A percentile compares a stretch with the other conserved stretches of the same genome.
phyloP scores from a whole-genome alignment of 139 green algal species.

The Chlamydomonas incerta region DNA sequence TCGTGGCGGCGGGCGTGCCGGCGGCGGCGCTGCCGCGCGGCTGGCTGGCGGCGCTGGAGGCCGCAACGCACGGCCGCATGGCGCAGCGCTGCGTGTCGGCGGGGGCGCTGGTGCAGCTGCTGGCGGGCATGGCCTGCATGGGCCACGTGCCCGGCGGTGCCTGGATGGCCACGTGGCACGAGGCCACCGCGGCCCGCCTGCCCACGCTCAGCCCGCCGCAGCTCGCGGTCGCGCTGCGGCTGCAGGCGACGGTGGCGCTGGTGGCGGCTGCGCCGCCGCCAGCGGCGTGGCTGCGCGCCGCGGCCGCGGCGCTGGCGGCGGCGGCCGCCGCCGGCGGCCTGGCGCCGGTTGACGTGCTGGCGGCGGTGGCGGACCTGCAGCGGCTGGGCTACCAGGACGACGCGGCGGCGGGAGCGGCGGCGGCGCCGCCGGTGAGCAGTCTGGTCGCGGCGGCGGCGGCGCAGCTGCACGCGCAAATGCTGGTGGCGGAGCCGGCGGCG shows the following conservation, averaged over 20 bases:
- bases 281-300: constrained; percentile 13
- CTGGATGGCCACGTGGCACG: constrained; percentile 39
- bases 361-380: constrained; percentile 31
- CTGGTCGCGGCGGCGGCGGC: not conserved
- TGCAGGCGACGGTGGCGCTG: constrained; percentile 15
- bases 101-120: not conserved
- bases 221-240: constrained; percentile 17
- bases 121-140: constrained; percentile 11
- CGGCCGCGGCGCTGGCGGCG: constrained; percentile 4
- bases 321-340: not conserved
- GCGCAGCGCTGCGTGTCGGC: not conserved
- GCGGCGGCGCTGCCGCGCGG: not conserved
- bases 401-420: not conserved
- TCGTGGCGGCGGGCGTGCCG: not conserved
- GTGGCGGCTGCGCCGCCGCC: not conserved
- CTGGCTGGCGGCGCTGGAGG: not conserved
- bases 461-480: not conserved
- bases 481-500: not conserved
- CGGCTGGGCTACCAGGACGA: not conserved
- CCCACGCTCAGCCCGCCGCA: constrained; percentile 19
- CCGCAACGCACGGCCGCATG: not conserved
- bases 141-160: not conserved
- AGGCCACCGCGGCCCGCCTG: constrained; percentile 21
- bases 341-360: constrained; percentile 4
- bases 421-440: not conserved